Evolutionary conservation across 345 rosid genomes (phyloP).

Genomic region (Eucalyptus viminalis): DNA sequence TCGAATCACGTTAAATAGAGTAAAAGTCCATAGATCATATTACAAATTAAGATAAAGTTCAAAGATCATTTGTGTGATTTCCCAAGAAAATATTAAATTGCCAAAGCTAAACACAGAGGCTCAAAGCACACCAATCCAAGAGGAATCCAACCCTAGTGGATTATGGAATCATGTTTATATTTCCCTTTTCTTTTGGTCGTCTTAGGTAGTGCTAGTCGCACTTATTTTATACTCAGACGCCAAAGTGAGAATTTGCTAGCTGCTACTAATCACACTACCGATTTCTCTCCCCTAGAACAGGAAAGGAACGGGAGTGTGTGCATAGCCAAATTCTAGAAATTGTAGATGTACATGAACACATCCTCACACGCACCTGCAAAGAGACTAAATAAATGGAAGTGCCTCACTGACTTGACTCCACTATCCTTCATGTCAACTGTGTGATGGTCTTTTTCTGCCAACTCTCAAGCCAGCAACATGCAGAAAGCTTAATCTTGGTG

Average conservation of each 20-base stretch:
- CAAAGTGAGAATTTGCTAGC: not conserved
- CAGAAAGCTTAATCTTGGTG: not conserved
- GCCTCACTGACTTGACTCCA: not conserved
- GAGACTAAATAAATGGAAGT: not conserved
- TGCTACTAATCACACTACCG: not conserved
- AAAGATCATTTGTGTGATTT: not conserved
- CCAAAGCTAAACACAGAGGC: not conserved
- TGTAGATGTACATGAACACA: not conserved
- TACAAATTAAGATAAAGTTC: not conserved
- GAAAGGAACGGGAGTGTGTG: not conserved
- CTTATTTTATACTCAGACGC: not conserved
- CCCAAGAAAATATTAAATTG: not conserved
- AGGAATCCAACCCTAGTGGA: not conserved
- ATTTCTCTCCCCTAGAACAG: not conserved
- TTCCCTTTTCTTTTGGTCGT: not conserved
- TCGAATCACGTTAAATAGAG: fast-evolving
- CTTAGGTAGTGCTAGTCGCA: not conserved
- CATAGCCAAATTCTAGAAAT: not conserved
- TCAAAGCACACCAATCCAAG: not conserved
- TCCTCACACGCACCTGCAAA: not conserved
- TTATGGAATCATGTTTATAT: not conserved
- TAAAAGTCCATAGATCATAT: not conserved
- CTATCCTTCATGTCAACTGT: not conserved
- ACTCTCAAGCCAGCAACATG: not conserved
- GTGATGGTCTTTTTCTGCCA: not conserved